Percentiles rank a stretch among this genome's conserved stretches.
Conservation (phyloP, 2,329 filamentous ascomycete species). For the Rhinocladiella mackenziei region DNA sequence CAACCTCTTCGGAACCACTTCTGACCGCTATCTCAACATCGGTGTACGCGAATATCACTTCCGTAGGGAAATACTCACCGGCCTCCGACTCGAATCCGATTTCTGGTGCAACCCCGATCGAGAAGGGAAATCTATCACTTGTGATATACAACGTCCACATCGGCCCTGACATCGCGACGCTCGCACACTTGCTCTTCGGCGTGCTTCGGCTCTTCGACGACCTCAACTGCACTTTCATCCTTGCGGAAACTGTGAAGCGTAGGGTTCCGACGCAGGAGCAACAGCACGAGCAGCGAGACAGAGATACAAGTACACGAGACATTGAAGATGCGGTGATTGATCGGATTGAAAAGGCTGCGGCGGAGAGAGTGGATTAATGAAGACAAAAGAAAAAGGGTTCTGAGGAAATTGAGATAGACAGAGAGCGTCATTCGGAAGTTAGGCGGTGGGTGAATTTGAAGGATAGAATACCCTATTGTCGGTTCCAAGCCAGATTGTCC, state of each 20-base stretch:
- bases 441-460: too few species aligned
- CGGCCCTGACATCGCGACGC: slow-evolving; percentile 64
- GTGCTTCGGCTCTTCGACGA: slow-evolving; percentile 81
- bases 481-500: too few species aligned
- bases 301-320: slow-evolving; percentile 39
- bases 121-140: too few species aligned
- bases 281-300: slow-evolving; percentile 32
- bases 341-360: slow-evolving; percentile 70
- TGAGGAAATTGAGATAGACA: too few species aligned
- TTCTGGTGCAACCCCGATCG: slow-evolving; percentile 44
- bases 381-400: too few species aligned
- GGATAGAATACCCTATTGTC: too few species aligned
- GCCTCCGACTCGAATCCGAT: slow-evolving; percentile 13
- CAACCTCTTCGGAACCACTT: neutral
- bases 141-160: slow-evolving; percentile 66
- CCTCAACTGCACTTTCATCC: slow-evolving; percentile 73
- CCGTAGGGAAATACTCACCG: slow-evolving; percentile 13
- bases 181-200: slow-evolving; percentile 84
- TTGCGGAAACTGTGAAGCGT: slow-evolving; percentile 74
- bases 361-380: slow-evolving; percentile 20
- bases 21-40: slow-evolving; percentile 2
- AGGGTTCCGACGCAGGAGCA: neutral
- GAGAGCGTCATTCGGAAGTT: neutral
- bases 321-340: slow-evolving; percentile 78
- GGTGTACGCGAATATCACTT: slow-evolving; percentile 7